Conservation (phyloP, 1,284 basidiomycete species). For the Singerocomus inundabilis region DNA sequence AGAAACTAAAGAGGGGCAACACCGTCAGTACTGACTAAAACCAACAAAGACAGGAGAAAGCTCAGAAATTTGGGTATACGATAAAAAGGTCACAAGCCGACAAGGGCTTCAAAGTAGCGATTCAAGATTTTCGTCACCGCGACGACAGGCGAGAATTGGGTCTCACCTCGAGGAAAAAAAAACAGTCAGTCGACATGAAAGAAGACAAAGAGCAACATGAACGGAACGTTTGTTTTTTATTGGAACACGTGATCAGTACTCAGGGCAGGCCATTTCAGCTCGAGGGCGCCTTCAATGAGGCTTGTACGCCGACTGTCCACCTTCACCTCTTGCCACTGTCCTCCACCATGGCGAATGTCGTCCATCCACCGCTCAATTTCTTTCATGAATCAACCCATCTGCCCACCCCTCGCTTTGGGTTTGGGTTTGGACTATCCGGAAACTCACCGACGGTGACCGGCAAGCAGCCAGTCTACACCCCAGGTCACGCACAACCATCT, state of each 20-base stretch:
- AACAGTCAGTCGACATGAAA: neutral
- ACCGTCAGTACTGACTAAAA: conserved; percentile 11
- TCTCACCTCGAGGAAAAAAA: conserved; percentile 23
- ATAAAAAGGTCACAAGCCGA: conserved; percentile 59
- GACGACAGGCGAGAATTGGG: conserved; percentile 10
- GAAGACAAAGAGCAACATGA: conserved; percentile 29
- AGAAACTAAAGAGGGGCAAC: neutral
- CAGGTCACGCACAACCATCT: conserved; percentile 41
- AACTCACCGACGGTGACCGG: conserved; percentile 38
- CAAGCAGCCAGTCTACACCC: conserved; percentile 35
- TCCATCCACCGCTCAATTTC: conserved; percentile 65
- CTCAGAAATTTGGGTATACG: conserved; percentile 90
- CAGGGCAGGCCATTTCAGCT: conserved; percentile 25
- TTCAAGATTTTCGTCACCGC: conserved; percentile 68
- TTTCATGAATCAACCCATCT: conserved; percentile 58
- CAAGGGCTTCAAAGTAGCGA: conserved; percentile 78
- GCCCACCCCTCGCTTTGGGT: conserved; percentile 63
- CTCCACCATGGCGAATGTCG: conserved; percentile 66
- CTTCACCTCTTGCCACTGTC: conserved; percentile 27
- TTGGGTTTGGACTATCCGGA: conserved; percentile 63
- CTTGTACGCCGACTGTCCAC: conserved; percentile 9
- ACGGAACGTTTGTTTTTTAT: conserved; percentile 18
- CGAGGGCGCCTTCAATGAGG: conserved; percentile 18
- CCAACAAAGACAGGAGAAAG: conserved; percentile 20
- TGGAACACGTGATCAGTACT: conserved; percentile 22